These are phyloP conservation scores for Asclepias syriaca DNA, from an alignment of 257 asterid species.

Conservation along the genomic window DNA sequence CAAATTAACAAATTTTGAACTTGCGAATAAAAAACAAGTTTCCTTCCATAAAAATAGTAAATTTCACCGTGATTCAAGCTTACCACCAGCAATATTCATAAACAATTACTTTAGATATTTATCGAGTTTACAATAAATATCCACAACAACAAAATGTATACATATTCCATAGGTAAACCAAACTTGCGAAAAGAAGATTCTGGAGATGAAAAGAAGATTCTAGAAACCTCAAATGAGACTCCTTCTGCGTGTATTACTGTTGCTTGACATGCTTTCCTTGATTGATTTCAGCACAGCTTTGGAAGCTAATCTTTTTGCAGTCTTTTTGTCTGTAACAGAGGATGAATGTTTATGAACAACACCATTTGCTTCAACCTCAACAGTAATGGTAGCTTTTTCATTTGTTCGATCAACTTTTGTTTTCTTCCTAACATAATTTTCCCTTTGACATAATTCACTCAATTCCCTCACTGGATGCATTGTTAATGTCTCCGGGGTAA, in stretches of 20 bases:
- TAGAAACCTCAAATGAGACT: not conserved
- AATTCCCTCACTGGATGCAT: slow-evolving; percentile 65
- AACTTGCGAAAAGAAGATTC: too few species aligned
- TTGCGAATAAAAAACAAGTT: too few species aligned
- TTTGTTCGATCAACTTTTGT: slow-evolving; percentile 12
- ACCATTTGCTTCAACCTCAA: slow-evolving; percentile 66
- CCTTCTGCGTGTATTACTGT: not conserved
- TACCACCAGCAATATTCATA: too few species aligned
- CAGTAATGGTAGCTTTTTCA: slow-evolving; percentile 26
- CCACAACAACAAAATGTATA: too few species aligned
- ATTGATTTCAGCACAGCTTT: slow-evolving; percentile 41
- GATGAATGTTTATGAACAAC: slow-evolving; percentile 21
- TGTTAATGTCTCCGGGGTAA: slow-evolving; percentile 60
- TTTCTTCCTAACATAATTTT: slow-evolving; percentile 29
- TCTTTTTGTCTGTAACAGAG: slow-evolving; percentile 28
- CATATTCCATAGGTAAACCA: too few species aligned
- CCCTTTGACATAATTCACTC: slow-evolving; percentile 48
- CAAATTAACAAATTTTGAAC: too few species aligned
- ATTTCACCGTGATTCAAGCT: too few species aligned
- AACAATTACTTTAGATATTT: too few species aligned
- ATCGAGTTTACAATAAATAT: too few species aligned
- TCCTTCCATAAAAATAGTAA: too few species aligned
- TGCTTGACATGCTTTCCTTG: slow-evolving; percentile 12
- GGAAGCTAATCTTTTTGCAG: slow-evolving; percentile 49
- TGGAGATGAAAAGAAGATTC: not conserved